A percentile compares a stretch with the other conserved stretches of the same genome.
phyloP scores from a whole-genome alignment of 208 protist species.

The Angomonas desouzai region DNA sequence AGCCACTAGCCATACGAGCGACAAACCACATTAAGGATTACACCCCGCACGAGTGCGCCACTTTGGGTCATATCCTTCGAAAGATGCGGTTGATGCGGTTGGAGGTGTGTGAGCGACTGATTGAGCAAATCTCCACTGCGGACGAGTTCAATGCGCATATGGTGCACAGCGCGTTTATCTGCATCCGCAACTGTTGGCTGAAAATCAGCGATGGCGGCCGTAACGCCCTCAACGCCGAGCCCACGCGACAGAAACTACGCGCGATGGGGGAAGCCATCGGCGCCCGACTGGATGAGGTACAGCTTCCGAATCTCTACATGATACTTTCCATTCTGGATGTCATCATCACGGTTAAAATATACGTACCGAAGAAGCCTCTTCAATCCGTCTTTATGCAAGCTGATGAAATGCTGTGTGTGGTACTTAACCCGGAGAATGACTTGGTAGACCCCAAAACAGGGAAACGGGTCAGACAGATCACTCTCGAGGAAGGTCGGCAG shows the following conservation, averaged over 20 bases:
- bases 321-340: slow-evolving; percentile 74
- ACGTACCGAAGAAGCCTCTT: slow-evolving; percentile 83
- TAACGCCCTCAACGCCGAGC: slow-evolving; percentile 80
- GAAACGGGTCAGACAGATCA: slow-evolving; percentile 66
- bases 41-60: slow-evolving; percentile 85
- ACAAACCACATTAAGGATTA: slow-evolving; percentile 83
- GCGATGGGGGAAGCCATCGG: slow-evolving; percentile 84
- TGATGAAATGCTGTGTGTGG: slow-evolving; percentile 62
- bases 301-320: slow-evolving; percentile 54
- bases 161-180: slow-evolving; percentile 61
- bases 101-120: slow-evolving; percentile 81
- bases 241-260: slow-evolving; percentile 79
- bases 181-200: slow-evolving; percentile 66
- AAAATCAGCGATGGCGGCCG: slow-evolving; percentile 76
- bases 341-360: slow-evolving; percentile 82
- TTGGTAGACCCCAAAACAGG: slow-evolving; percentile 68
- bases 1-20: slow-evolving; percentile 75
- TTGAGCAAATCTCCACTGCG: slow-evolving; percentile 73
- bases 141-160: slow-evolving; percentile 85
- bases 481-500: slow-evolving; percentile 80
- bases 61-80: slow-evolving; percentile 72
- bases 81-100: slow-evolving; percentile 74
- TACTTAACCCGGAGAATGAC: slow-evolving; percentile 65
- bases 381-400: slow-evolving; percentile 68
- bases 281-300: slow-evolving; percentile 70